Base-by-base conservation (phyloP, 75 land plant species). In the Isoetes taiwanensis region DNA sequence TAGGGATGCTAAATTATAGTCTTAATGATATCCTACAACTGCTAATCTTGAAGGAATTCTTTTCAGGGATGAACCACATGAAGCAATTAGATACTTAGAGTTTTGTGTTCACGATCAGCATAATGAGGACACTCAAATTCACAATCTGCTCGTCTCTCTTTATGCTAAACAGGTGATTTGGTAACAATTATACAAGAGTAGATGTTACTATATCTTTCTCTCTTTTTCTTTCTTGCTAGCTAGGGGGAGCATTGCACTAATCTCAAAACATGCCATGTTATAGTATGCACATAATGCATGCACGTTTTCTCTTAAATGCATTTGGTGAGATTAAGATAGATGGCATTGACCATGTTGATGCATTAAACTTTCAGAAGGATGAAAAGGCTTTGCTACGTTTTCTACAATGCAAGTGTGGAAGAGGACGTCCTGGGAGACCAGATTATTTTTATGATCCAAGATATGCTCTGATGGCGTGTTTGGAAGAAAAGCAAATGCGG, bases 371-470 rank as follows among this genome's bases (percentile, higher is more conserved):
- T 6, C 71, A 91, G 97, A 78, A 74, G 33, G 97, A 91, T 58
- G 97, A 91, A 43, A 78, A 71, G 63, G 72, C 81, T 43, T 75
- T 91, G 40, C 42, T 91, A 41, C 74, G 77, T 35, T 91, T 91
- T 60, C 69, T 91, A 56, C 81, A 91, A 64, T 71, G 66, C 76
- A 90, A 81, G 59, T 76, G 81, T 72, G 93, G 94, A 3, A 91
- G 76, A 69, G 89, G 82, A 28, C 82, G 65, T 26, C 53, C 59
- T 54, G 79, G 71, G 64, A 82, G 81, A 2, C 87, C 93, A 59
- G 89, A 83, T 28, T 74, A 76, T 52, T 91, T 86, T 50, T 91
- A 86, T 75, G 97, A 91, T 70, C 97, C 97, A 34, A 91, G 86
- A 48, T 91, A 80, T 66, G 97, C 97, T 16, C 59, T 91, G 34